Percentiles rank a stretch among this genome's conserved stretches.
These are phyloP conservation scores for Mycosphaerelloides madeirae DNA, from an alignment of 2,329 filamentous ascomycete species.

Conservation along the genomic window DNA sequence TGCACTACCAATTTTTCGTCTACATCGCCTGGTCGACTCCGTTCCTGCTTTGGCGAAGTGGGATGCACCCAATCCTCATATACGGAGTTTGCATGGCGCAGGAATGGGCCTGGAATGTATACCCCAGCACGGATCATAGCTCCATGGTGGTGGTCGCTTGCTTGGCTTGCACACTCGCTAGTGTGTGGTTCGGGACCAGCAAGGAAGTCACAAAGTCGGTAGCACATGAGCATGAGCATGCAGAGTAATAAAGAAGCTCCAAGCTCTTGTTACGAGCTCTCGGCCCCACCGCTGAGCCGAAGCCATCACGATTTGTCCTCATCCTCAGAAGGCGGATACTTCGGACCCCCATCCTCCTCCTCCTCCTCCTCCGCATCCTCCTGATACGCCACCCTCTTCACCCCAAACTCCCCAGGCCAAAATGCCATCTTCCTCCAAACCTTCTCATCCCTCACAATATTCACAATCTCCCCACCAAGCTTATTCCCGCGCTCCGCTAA, in stretches of 20 bases:
- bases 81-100: constrained; percentile 70
- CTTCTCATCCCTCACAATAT: constrained; percentile 87
- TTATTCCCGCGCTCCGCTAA: constrained; percentile 67
- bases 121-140: constrained; percentile 68
- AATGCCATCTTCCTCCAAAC: constrained; percentile 83
- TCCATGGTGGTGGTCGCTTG: constrained; percentile 65
- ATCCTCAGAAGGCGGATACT: constrained; percentile 32
- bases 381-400: constrained; percentile 54
- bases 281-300: neutral
- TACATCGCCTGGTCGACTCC: constrained; percentile 88
- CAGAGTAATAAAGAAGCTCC: constrained; percentile 14
- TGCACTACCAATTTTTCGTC: constrained; percentile 94
- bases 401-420: constrained; percentile 54
- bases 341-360: constrained; percentile 51
- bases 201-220: neutral
- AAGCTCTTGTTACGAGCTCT: neutral
- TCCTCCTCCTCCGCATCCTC: constrained; percentile 37
- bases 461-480: constrained; percentile 82
- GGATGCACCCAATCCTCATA: constrained; percentile 62
- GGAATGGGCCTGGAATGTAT: constrained; percentile 93
- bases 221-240: constrained; percentile 9
- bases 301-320: constrained; percentile 21
- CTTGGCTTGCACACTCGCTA: constrained; percentile 61
- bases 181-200: constrained; percentile 47
- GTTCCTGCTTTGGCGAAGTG: constrained; percentile 77